Percentiles rank a stretch among this genome's conserved stretches.
phyloP scores from a whole-genome alignment of 2,329 filamentous ascomycete genomes.

The Paecilomyces formosus region DNA sequence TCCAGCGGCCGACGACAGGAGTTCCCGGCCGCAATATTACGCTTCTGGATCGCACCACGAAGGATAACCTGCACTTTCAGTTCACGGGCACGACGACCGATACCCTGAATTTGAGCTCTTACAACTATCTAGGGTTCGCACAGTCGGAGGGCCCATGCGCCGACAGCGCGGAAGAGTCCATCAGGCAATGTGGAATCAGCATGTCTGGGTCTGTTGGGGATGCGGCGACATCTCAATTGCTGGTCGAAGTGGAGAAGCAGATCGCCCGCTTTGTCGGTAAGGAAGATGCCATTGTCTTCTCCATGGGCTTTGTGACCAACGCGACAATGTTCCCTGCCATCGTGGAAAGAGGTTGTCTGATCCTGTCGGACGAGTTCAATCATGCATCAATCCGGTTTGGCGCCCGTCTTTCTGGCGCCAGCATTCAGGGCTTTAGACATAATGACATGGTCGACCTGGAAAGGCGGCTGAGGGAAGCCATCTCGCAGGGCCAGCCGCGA shows the following conservation, averaged over 20 bases:
- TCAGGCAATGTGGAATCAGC: conserved; percentile 74
- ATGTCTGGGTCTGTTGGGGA: conserved; percentile 72
- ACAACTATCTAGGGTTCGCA: conserved; percentile 96
- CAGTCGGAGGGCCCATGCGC: conserved; percentile 93
- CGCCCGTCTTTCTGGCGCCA: conserved; percentile 79
- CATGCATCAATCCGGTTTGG: conserved; percentile 93
- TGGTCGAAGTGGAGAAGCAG: conserved; percentile 76
- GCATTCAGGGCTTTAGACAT: conserved; percentile 91
- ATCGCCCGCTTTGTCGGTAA: conserved; percentile 88
- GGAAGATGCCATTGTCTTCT: conserved; percentile 86
- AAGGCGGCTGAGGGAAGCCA: conserved; percentile 73
- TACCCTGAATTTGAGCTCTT: conserved; percentile 94
- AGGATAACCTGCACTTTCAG: conserved; percentile 80
- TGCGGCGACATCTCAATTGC: conserved; percentile 73
- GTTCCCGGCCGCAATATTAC: conserved; percentile 89
- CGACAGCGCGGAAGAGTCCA: conserved; percentile 75
- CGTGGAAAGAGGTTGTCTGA: conserved; percentile 80
- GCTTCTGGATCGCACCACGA: conserved; percentile 75
- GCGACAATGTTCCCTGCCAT: conserved; percentile 86
- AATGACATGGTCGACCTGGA: conserved; percentile 86
- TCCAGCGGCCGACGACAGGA: conserved; percentile 79
- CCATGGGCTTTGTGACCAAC: conserved; percentile 95
- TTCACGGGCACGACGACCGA: conserved; percentile 81
- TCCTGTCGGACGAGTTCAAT: conserved; percentile 92
- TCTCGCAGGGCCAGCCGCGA: conserved; percentile 88